Conservation (phyloP, 2,329 filamentous ascomycete genomes). For the Trichoderma oligosporum region DNA sequence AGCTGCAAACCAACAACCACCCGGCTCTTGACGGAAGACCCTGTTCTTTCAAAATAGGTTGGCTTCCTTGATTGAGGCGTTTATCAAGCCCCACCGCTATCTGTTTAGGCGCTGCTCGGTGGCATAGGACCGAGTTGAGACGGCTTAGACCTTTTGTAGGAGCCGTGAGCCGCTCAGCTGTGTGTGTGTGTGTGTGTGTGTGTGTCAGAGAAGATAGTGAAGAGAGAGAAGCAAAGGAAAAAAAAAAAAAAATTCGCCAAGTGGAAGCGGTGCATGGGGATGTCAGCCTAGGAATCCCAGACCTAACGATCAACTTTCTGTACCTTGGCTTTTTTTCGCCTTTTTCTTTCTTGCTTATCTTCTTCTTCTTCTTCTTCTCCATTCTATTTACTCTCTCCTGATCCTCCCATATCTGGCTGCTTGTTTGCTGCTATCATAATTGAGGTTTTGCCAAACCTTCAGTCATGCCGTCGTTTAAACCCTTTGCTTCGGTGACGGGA, state of each 20-base stretch:
- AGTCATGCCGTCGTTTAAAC: constrained; percentile 54
- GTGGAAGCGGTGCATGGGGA: constrained; percentile 1
- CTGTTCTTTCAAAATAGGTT: too few species aligned
- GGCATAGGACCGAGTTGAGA: constrained; percentile 3
- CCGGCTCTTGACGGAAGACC: constrained; percentile 13
- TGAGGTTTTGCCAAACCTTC: constrained; percentile 12
- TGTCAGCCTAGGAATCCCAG: constrained; percentile 17
- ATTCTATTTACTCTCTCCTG: not conserved
- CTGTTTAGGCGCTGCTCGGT: constrained; percentile 10
- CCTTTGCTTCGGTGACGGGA: constrained; percentile 50
- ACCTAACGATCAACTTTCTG: constrained; percentile 6
- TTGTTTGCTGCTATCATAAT: not conserved
- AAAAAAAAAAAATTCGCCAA: not conserved
- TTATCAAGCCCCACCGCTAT: constrained; percentile 16
- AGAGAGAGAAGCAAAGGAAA: not conserved
- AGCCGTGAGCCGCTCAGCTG: constrained; percentile 4
- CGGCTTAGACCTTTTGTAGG: not conserved
- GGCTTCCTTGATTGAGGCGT: constrained; percentile 8
- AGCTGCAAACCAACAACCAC: constrained; percentile 14
- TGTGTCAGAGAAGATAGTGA: not conserved
- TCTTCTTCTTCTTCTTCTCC: not conserved
- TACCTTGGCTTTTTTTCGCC: not conserved
- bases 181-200: not conserved
- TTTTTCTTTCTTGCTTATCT: not conserved
- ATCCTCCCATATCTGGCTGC: constrained; percentile 8